Evolutionary conservation across 2,329 filamentous ascomycete species (phyloP), one percentile per base, ranked within the genome.

Genomic region (Aspergillus brasiliensis): DNA sequence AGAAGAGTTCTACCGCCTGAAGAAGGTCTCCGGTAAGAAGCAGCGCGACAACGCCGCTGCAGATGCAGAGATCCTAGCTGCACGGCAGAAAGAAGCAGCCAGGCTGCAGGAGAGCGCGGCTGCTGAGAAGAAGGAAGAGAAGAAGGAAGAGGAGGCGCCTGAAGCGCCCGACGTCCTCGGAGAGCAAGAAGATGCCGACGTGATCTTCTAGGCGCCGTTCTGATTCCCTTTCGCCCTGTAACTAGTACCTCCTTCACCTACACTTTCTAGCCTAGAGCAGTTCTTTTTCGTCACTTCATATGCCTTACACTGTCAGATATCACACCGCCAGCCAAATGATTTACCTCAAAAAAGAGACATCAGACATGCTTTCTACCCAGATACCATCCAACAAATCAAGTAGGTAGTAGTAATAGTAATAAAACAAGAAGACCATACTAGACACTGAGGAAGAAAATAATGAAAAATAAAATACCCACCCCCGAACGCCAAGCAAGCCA

Each of bases 1-100:
- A 82, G 95, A 98, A 76, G 95, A 99, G 75, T 99, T 99, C 77
- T 99, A 97, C 80, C 85, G 95, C 66, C 80, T 99, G 73, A 99
- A 99, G 81, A 99, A 99, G 83, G 91, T 94, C 37, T 91, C 91
- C 51, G 86, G 86, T 75, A 94, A 94, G 81, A 94, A 94, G 76
- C 89, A 92, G 75, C 83, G 90, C 69, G 90, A 93, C 69, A 88
- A 82, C 31, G 90, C 89, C 10, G 87, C 83, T 10, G 83, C 86
- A 51, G 90, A 93, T 68, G 89, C 86, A 27, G 88, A 92, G 75
- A 86, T 95, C 74, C 90, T 90, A 72, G 87, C 86, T 27, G 65
- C 68, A 17, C 68, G 71, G 21, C 66, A 73, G 65, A 69, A 64
- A 53, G 69, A 67, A 38, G 71, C 63, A 15, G 68, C 68, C n/a